Evolutionary conservation across 176 grass and related monocot genomes (phyloP).

Genomic region (Oryza glumipatula): DNA sequence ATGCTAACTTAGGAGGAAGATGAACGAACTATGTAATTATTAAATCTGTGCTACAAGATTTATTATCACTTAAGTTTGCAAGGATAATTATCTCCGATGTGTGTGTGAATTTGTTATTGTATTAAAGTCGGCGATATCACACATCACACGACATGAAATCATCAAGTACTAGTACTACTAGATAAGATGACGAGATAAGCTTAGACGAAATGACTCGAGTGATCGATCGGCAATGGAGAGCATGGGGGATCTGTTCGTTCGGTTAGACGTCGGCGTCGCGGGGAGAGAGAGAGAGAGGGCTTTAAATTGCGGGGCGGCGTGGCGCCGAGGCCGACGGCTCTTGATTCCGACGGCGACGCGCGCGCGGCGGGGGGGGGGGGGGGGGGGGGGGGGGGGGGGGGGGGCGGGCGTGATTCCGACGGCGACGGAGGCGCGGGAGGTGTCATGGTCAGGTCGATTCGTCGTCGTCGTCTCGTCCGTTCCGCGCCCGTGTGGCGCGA

Average conservation of each 20-base stretch:
- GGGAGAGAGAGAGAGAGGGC: background rate
- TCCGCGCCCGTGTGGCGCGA: constrained; percentile 9
- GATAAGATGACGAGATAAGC: background rate
- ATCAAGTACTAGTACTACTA: background rate
- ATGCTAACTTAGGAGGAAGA: constrained; percentile 22
- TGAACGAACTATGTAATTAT: background rate
- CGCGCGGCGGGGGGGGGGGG: background rate
- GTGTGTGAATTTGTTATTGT: background rate
- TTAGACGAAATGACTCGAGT: background rate
- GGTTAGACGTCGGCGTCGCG: constrained; percentile 49
- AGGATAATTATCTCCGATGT: background rate
- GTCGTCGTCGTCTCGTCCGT: background rate
- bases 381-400: too few relatives aligned
- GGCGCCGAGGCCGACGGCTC: constrained; percentile 35
- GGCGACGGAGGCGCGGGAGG: constrained; percentile 19
- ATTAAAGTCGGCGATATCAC: background rate
- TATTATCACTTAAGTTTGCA: background rate
- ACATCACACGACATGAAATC: background rate
- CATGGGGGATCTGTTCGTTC: constrained; percentile 25
- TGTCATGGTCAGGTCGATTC: background rate
- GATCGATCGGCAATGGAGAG: background rate
- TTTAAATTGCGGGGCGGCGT: constrained; percentile 33
- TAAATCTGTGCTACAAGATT: constrained; percentile 6
- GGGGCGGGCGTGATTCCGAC: constrained; percentile 13
- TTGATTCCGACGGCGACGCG: constrained; percentile 39